Conservation (phyloP, 352 stramenopile genomes). For the Blastocystis sp. region DNA sequence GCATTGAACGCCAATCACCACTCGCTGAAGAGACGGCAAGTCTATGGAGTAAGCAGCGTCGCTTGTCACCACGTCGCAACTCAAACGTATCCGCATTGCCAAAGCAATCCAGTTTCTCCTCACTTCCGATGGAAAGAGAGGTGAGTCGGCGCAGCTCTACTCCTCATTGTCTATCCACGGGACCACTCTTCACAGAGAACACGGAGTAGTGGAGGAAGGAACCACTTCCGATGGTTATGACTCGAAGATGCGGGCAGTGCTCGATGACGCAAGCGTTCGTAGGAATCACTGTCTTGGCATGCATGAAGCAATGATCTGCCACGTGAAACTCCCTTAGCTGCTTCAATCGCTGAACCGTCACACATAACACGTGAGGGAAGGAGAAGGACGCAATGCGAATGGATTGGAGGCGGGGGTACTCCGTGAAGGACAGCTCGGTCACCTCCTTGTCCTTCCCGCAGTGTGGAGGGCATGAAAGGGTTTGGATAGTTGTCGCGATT, state of each 20-base stretch:
- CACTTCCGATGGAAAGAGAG: not conserved
- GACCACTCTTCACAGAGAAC: not conserved
- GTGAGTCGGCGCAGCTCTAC: not conserved
- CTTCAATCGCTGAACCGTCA: not conserved
- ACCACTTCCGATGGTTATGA: not conserved
- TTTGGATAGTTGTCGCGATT: not conserved
- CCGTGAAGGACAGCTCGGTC: not conserved
- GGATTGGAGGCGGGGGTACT: not conserved
- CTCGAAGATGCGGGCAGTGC: not conserved
- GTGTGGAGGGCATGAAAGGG: not conserved
- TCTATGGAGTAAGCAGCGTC: not conserved
- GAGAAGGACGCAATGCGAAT: not conserved
- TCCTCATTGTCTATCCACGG: not conserved
- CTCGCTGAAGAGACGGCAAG: not conserved
- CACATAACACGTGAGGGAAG: not conserved
- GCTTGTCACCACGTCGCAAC: not conserved
- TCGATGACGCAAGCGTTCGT: not conserved
- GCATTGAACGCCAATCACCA: not conserved
- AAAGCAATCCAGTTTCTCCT: not conserved
- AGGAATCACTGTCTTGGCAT: not conserved
- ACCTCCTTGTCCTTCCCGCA: not conserved
- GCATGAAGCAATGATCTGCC: not conserved
- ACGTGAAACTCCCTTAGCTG: not conserved
- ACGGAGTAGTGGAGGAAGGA: not conserved
- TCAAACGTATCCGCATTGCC: not conserved